Percentiles rank a stretch among this genome's conserved stretches.
Evolutionary conservation across 2,329 filamentous ascomycete genomes (phyloP).

Genomic region (Aspergillus quadrilineatus): DNA sequence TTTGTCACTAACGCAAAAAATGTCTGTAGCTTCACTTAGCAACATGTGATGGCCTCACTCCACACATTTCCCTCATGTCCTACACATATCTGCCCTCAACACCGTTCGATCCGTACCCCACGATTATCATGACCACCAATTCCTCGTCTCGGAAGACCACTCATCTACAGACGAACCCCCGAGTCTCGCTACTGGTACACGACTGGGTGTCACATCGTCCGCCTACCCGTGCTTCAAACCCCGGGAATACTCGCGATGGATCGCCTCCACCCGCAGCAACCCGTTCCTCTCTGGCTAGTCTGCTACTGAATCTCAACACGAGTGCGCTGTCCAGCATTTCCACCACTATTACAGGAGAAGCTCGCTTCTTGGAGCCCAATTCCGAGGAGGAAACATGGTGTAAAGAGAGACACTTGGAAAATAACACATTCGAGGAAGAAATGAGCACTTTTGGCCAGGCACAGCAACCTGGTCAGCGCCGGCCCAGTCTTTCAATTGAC

Average conservation of each 20-base stretch:
- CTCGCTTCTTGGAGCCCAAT: constrained; percentile 68
- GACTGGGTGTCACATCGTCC: constrained; percentile 96
- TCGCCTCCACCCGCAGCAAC: constrained; percentile 62
- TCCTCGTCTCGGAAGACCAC: constrained; percentile 68
- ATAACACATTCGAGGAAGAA: constrained; percentile 77
- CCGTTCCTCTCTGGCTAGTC: constrained; percentile 72
- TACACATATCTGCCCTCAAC: constrained; percentile 92
- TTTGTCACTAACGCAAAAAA: constrained; percentile 6
- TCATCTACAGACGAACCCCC: constrained; percentile 80
- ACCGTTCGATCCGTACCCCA: constrained; percentile 66
- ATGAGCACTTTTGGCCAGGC: constrained; percentile 44
- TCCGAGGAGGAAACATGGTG: constrained; percentile 84
- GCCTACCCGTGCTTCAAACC: constrained; percentile 62
- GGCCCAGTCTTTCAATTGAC: constrained; percentile 62
- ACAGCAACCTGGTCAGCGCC: constrained; percentile 31
- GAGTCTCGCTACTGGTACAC: constrained; percentile 91
- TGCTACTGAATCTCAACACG: constrained; percentile 89
- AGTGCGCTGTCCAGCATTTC: constrained; percentile 84
- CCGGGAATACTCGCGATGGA: constrained; percentile 57
- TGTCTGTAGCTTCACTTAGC: constrained; percentile 80
- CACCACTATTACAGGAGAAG: constrained; percentile 89
- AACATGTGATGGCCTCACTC: constrained; percentile 77
- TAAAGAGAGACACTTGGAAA: constrained; percentile 78
- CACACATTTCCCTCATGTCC: constrained; percentile 97
- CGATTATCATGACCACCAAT: constrained; percentile 92